Evolutionary conservation across 176 grass and related monocot species (phyloP).

Genomic region (Lolium perenne): DNA sequence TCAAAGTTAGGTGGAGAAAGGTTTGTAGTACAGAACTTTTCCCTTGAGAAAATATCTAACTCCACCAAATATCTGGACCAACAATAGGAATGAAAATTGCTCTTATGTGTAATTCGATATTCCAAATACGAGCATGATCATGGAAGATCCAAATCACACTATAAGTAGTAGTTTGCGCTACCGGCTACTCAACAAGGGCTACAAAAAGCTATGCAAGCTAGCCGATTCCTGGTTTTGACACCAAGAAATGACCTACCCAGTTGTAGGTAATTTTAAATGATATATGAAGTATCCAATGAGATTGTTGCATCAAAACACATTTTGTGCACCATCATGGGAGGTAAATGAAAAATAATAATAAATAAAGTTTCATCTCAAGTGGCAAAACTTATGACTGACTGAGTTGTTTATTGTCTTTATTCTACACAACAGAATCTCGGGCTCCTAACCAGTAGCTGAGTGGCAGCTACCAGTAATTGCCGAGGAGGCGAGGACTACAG

Average conservation of each 20-base stretch:
- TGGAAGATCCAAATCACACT: not conserved
- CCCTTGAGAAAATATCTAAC: not conserved
- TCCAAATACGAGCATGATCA: not conserved
- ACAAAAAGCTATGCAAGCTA: not conserved
- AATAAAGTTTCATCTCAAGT: not conserved
- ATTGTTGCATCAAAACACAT: slow-evolving; percentile 9
- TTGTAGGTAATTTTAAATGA: not conserved
- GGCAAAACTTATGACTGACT: not conserved
- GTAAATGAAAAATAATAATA: too few relatives aligned
- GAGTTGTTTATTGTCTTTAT: not conserved
- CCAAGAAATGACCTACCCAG: not conserved
- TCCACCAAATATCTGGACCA: not conserved
- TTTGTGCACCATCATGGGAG: not conserved
- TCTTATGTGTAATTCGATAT: not conserved
- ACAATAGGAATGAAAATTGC: not conserved
- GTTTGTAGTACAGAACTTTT: not conserved
- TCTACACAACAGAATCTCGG: not conserved
- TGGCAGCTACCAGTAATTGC: not conserved
- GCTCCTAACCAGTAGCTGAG: not conserved
- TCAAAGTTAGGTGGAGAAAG: slow-evolving; percentile 21
- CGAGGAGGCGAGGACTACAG: not conserved
- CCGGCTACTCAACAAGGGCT: not conserved
- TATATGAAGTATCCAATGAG: not conserved
- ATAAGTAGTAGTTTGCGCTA: not conserved
- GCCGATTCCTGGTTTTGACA: not conserved